These are phyloP conservation scores for Thelephora ganbajun DNA, from an alignment of 768 basidiomycete genomes.

Conservation along the genomic window DNA sequence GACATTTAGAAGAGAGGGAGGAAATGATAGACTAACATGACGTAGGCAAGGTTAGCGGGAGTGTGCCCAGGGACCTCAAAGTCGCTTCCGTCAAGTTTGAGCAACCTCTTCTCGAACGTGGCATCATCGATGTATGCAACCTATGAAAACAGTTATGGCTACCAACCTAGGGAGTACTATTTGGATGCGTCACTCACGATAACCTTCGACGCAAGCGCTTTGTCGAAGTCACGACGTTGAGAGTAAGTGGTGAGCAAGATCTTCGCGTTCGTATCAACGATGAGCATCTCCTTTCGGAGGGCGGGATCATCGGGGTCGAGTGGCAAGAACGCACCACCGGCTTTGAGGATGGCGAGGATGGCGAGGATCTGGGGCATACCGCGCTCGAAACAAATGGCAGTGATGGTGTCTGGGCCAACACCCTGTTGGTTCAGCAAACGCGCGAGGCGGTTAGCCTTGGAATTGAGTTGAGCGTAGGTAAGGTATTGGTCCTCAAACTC, in stretches of 20 bases:
- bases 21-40: conserved; percentile 12
- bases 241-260: conserved; percentile 15
- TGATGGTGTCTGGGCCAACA: conserved; percentile 13
- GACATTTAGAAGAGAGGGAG: not conserved
- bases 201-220: conserved; percentile 5
- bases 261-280: conserved; percentile 15
- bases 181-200: conserved; percentile 6
- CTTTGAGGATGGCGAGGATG: conserved; percentile 19
- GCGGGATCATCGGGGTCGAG: conserved; percentile 18
- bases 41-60: conserved; percentile 12
- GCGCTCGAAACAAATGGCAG: conserved; percentile 17
- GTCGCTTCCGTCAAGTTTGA: conserved; percentile 6
- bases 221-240: conserved; percentile 9
- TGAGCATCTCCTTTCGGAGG: conserved; percentile 16
- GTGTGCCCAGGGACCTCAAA: conserved; percentile 10
- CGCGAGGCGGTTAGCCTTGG: conserved; percentile 2
- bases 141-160: conserved; percentile 2
- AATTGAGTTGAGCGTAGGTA: conserved; percentile 6
- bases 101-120: conserved; percentile 14
- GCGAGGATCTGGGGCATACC: conserved; percentile 16
- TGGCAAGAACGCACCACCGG: conserved; percentile 16
- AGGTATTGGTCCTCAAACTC: conserved; percentile 11
- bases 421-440: conserved; percentile 14
- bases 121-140: conserved; percentile 17
- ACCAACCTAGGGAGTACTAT: not conserved